Percentiles rank a stretch among this genome's conserved stretches.
phyloP scores from a whole-genome alignment of 495 filamentous ascomycete species.

The Hyaloscypha finlandica region DNA sequence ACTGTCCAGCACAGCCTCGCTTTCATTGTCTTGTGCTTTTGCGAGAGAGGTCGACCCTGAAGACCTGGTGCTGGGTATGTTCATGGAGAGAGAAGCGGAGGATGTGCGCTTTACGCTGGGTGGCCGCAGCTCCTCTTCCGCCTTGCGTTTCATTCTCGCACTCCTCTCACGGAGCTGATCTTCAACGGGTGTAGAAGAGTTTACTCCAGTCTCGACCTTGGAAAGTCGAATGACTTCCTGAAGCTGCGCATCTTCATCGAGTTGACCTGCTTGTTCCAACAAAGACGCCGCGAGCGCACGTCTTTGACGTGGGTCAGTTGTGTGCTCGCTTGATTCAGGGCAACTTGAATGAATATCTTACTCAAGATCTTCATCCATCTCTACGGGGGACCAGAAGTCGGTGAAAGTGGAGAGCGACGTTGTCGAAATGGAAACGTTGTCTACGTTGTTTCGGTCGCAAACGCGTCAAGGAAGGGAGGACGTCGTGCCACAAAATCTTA shows the following conservation, averaged over 20 bases:
- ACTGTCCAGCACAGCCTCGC: background rate
- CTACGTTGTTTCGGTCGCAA: no score
- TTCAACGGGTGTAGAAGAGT: background rate
- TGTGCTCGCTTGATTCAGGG: background rate
- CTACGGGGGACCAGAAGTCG: no score
- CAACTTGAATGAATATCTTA: background rate
- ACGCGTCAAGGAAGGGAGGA: no score
- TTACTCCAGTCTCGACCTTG: background rate
- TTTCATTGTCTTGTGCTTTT: background rate
- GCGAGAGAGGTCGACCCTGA: background rate
- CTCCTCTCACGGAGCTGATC: constrained; percentile 14
- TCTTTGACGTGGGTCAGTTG: background rate
- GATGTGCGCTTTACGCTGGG: background rate
- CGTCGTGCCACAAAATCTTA: no score
- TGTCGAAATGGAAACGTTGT: no score
- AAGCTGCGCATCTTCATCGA: background rate
- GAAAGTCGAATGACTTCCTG: constrained; percentile 5
- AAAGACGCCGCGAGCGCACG: background rate
- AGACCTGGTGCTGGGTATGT: background rate
- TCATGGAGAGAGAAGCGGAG: background rate
- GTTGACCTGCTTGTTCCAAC: background rate
- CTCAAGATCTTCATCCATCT: background rate
- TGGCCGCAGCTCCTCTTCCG: constrained; percentile 6
- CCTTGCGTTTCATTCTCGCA: constrained; percentile 15
- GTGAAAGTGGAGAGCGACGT: no score